Evolutionary conservation across 345 rosid species (phyloP).

Genomic region (Eucalyptus tenuipes): DNA sequence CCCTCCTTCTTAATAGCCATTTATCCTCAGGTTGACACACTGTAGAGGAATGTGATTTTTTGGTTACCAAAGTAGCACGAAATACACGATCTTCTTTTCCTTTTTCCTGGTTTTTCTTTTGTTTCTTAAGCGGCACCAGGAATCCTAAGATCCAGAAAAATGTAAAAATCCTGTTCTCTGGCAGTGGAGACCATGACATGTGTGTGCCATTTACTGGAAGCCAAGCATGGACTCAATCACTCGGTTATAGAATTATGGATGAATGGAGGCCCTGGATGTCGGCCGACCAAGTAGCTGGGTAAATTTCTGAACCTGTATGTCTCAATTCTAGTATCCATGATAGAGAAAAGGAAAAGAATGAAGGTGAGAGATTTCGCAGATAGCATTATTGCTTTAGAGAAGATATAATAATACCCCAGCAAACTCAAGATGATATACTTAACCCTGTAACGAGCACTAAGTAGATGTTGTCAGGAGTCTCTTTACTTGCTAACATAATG

Average conservation of each 20-base stretch:
- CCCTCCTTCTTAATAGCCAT: not conserved
- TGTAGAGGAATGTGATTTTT: not conserved
- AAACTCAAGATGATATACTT: not conserved
- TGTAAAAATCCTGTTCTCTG: not conserved
- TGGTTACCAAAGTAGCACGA: not conserved
- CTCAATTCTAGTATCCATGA: not conserved
- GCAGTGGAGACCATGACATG: constrained; percentile 51
- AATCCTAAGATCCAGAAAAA: not conserved
- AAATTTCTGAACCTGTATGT: not conserved
- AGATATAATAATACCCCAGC: not conserved
- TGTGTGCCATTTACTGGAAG: constrained; percentile 50
- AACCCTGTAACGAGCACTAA: not conserved
- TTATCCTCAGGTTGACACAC: not conserved
- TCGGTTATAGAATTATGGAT: constrained; percentile 17
- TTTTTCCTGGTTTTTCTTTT: not conserved
- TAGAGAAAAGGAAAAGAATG: not conserved
- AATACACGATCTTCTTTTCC: not conserved
- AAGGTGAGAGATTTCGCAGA: not conserved
- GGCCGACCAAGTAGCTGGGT: constrained; percentile 26
- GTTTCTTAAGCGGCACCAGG: not conserved
- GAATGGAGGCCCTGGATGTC: constrained; percentile 39
- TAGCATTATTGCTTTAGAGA: not conserved
- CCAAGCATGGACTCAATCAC: constrained; percentile 41
- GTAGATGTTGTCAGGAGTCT: not conserved
- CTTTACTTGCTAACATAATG: not conserved